phyloP scores from a whole-genome alignment of 1,284 basidiomycete species.

The Papiliotrema laurentii region DNA sequence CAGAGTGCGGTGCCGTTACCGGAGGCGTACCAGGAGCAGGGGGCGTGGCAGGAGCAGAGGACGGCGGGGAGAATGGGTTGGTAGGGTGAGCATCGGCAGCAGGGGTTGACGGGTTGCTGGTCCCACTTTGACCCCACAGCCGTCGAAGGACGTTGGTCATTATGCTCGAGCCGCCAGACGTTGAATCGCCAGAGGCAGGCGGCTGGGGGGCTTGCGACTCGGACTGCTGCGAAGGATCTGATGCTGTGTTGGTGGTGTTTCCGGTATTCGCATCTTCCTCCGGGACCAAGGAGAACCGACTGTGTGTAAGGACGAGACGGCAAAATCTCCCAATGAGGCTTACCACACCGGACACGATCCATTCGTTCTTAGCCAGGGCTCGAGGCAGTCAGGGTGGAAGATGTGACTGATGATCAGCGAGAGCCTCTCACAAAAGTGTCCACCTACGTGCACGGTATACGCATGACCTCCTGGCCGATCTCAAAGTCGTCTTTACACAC shows the following conservation, averaged over 20 bases:
- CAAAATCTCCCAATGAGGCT: conserved; percentile 4
- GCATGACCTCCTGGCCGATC: conserved; percentile 36
- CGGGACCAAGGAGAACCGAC: conserved; percentile 44
- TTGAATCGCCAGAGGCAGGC: conserved; percentile 8
- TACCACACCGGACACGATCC: conserved; percentile 48
- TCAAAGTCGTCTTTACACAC: conserved; percentile 46
- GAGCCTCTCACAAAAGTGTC: not conserved
- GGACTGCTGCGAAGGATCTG: not conserved
- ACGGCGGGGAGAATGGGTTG: too few species aligned
- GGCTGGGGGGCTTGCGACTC: not conserved
- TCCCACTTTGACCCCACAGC: conserved; percentile 34
- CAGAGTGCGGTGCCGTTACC: too few species aligned
- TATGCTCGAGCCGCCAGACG: not conserved
- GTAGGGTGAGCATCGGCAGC: not conserved
- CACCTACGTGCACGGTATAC: conserved; percentile 41
- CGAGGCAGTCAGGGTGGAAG: conserved; percentile 45
- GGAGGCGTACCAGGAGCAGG: too few species aligned
- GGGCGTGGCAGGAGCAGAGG: too few species aligned
- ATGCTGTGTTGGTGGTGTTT: not conserved
- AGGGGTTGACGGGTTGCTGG: conserved; percentile 18
- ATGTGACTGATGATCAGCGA: conserved; percentile 28
- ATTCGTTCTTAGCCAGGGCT: conserved; percentile 45
- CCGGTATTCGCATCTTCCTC: conserved; percentile 22
- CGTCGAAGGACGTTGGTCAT: conserved; percentile 32
- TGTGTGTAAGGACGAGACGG: conserved; percentile 9